Evolutionary conservation across 768 basidiomycete species (phyloP), one percentile per base, ranked within the genome.

Genomic region (Hypholoma sublateritium): DNA sequence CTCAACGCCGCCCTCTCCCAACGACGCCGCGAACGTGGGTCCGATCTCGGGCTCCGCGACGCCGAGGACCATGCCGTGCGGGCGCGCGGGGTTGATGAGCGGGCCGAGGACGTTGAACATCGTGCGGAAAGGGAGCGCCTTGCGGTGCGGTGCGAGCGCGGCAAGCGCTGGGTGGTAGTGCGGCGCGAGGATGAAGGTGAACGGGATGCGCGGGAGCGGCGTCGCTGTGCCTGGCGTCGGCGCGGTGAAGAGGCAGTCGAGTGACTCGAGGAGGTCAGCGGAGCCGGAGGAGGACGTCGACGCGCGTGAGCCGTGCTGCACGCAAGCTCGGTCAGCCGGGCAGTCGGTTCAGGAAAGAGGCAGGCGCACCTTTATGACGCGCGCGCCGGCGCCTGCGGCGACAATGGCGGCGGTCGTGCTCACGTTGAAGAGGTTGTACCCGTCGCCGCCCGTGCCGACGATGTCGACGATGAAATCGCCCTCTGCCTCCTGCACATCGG

Each of bases 61-160:
- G 43, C 96, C 96, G 36, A 98, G 79, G 4, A 98, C 84, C 89
- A 98, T 95, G 2, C 93, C 88, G 3, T 79, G 80, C 2, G 97
- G 96, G 8, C 78, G 74, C 0, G 92, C 88, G 2, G 96, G 97
- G 72, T 96, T 98, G 72, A 96, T 89, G 37, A 98, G 81, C 0
- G 96, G 97, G 0, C 97, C 95, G 32, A 98, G 80, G 57, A 95
- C 76, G 73, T 99, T 98, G 82, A 97, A 98, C 77, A 99, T 87
- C 8, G 96, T 98, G 45, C 95, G 88, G 77, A 96, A 98, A 45
- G 94, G 93, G 52, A 98, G 83, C 0, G 85, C 75, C 65, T 89
- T 90, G 53, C 96, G 88, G 67, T 89, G 83, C 0, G 96, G 94
- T 0, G 89, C 89, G 61, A 98, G 79, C 55, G 81, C 74, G 5